phyloP scores from a whole-genome alignment of 208 protist genomes.

The Crithidia expoeki region DNA sequence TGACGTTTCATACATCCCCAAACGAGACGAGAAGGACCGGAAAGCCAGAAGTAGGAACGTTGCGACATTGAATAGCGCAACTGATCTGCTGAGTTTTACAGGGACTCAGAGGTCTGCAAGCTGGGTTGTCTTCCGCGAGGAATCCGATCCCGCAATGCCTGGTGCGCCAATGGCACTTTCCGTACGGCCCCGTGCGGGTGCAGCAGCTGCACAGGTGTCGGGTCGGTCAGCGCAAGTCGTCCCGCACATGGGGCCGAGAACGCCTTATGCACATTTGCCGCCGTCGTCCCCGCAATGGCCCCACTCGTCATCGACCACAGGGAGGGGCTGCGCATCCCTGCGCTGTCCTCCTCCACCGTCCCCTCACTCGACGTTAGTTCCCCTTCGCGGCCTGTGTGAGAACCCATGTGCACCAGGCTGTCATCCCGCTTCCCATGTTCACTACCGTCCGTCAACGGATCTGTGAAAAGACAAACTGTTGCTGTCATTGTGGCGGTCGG shows the following conservation, averaged over 20 bases:
- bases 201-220: neutral
- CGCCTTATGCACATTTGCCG: neutral
- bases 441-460: neutral
- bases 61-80: too few relatives aligned
- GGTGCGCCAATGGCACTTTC: constrained; percentile 5
- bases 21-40: too few relatives aligned
- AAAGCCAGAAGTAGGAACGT: too few relatives aligned
- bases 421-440: constrained; percentile 23
- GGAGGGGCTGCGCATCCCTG: constrained; percentile 8
- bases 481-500: neutral
- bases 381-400: constrained; percentile 17
- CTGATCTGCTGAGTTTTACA: neutral
- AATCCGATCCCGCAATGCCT: constrained; percentile 7
- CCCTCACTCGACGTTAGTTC: constrained; percentile 27
- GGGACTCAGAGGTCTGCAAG: neutral
- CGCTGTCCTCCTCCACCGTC: constrained; percentile 18
- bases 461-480: neutral
- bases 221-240: neutral
- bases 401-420: constrained; percentile 19
- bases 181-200: neutral
- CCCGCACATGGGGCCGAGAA: neutral
- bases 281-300: neutral
- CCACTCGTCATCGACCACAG: neutral
- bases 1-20: too few relatives aligned
- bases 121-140: neutral